These are phyloP conservation scores for Trichoderma afroharzianum DNA, from an alignment of 2,329 filamentous ascomycete species.

Conservation along the genomic window DNA sequence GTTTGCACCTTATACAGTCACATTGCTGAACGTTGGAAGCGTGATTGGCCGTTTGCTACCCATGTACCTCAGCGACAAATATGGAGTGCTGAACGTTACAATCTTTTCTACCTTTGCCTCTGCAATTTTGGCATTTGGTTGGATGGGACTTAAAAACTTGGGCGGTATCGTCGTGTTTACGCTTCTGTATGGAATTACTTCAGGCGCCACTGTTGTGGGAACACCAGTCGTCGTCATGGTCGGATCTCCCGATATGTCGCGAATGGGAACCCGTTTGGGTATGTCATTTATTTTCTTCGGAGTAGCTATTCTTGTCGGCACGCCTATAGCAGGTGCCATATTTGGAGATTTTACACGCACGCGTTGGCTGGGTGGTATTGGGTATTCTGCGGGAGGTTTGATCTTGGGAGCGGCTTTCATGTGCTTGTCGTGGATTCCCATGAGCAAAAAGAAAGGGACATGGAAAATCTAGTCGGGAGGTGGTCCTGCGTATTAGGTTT, in stretches of 20 bases:
- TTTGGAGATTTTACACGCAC: not conserved
- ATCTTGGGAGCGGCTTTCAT: not conserved
- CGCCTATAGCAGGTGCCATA: conserved; percentile 9
- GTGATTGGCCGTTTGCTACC: conserved; percentile 45
- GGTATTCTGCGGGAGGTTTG: not conserved
- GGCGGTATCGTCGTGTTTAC: not conserved
- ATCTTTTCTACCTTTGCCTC: conserved; percentile 15
- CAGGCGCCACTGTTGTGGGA: not conserved
- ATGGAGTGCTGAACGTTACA: conserved; percentile 37
- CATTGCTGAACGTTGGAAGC: conserved; percentile 46
- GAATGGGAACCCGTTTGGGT: conserved; percentile 4
- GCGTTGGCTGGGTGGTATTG: not conserved
- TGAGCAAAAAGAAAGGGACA: not conserved
- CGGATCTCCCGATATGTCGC: not conserved
- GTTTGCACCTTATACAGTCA: conserved; percentile 37
- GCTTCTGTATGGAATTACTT: conserved; percentile 1
- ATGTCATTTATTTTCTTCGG: conserved; percentile 3
- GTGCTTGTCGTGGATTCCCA: not conserved
- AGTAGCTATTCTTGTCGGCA: not conserved
- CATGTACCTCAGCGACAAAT: conserved; percentile 32
- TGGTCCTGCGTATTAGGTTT: too few relatives aligned
- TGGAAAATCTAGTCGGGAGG: not conserved
- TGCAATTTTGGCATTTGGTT: conserved; percentile 2
- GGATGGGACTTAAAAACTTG: not conserved
- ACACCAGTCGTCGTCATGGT: not conserved